phyloP scores from a whole-genome alignment of 78 protist species.

The Fonticula alba region DNA sequence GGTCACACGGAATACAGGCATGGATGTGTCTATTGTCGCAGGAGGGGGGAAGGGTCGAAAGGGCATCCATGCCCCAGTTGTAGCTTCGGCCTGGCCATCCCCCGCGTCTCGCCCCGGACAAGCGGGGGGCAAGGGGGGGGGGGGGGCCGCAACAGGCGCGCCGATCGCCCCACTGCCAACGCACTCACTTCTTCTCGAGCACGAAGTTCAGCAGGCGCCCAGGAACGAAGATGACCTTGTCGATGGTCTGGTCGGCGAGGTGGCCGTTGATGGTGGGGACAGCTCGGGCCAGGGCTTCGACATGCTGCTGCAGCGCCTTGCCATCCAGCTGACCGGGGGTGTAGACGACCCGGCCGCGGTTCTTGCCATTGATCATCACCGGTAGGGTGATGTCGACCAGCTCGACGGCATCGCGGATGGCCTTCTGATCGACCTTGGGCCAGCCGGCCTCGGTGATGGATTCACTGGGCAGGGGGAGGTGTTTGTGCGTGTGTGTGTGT shows the following conservation, averaged over 20 bases:
- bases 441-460: not conserved
- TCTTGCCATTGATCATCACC: conserved; percentile 5
- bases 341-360: not conserved
- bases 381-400: not conserved
- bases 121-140: too few species aligned
- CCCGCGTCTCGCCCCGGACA: too few species aligned
- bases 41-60: too few species aligned
- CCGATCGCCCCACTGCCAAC: too few species aligned
- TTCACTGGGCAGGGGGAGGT: not conserved
- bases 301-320: not conserved
- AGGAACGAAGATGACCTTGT: not conserved
- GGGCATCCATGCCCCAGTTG: too few species aligned
- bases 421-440: not conserved
- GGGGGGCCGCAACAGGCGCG: too few species aligned
- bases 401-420: not conserved
- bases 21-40: too few species aligned
- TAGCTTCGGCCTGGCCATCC: too few species aligned
- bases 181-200: too few species aligned
- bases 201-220: conserved; percentile 2
- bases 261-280: not conserved
- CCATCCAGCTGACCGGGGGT: not conserved
- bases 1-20: too few species aligned
- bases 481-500: not conserved
- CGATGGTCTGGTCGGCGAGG: not conserved
- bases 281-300: not conserved